Conservation (phyloP, 257 asterid genomes). For the Nicotiana knightiana region DNA sequence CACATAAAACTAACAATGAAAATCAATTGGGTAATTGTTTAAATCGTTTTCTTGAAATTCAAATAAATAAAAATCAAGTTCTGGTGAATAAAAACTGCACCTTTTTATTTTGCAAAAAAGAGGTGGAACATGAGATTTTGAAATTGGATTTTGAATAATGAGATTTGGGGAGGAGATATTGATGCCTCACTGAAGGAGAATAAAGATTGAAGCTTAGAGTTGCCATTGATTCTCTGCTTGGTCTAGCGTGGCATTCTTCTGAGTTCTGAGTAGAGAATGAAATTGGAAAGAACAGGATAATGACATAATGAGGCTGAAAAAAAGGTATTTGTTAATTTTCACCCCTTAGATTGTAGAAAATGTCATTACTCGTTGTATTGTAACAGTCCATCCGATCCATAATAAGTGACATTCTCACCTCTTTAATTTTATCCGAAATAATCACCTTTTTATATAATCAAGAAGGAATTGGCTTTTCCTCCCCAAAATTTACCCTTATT, state of each 20-base stretch:
- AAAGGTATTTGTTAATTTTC: background rate
- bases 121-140: conserved; percentile 33
- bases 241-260: background rate
- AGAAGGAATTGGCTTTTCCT: too few species aligned
- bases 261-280: background rate
- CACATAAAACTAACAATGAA: background rate
- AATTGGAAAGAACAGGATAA: background rate
- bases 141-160: conserved; percentile 7
- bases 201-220: background rate
- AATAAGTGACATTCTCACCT: too few species aligned
- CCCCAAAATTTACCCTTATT: too few species aligned
- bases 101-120: conserved; percentile 35
- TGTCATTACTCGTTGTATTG: background rate
- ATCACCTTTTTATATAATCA: too few species aligned
- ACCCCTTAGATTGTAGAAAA: background rate
- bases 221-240: background rate
- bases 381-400: too few species aligned
- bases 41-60: background rate
- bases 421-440: too few species aligned
- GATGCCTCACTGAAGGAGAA: conserved; percentile 10
- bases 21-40: background rate
- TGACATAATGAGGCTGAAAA: background rate
- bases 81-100: conserved; percentile 17
- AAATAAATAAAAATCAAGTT: background rate
- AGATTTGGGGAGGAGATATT: background rate